A percentile compares a stretch with the other conserved stretches of the same genome.
phyloP scores from a whole-genome alignment of 1,139 yeast genomes.

The Lodderomyces elongisporus region DNA sequence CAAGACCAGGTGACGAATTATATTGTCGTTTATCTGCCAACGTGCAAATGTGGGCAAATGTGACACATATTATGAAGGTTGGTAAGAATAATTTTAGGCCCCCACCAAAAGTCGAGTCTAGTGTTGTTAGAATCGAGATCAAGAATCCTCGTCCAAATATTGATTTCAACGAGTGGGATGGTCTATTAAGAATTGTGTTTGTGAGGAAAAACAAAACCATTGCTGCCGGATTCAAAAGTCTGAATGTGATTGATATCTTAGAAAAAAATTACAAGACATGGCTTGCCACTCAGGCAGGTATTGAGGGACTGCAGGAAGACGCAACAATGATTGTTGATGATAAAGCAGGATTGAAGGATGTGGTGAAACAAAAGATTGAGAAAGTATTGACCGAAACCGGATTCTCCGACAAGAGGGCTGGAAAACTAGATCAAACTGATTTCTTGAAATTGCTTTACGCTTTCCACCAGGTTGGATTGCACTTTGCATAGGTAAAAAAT shows the following conservation, averaged over 20 bases:
- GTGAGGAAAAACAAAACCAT: conserved; percentile 91
- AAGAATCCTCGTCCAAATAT: conserved; percentile 89
- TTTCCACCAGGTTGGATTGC: conserved; percentile 95
- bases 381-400: conserved; percentile 75
- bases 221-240: conserved; percentile 86
- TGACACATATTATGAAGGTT: conserved; percentile 96
- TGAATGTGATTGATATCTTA: conserved; percentile 74
- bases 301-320: conserved; percentile 35
- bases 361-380: conserved; percentile 55
- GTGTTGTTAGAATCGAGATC: conserved; percentile 90
- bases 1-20: conserved; percentile 90
- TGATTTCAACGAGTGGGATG: conserved; percentile 96
- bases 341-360: conserved; percentile 33
- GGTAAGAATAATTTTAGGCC: conserved; percentile 96
- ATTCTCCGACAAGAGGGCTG: conserved; percentile 80
- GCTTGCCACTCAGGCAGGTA: conserved; percentile 55
- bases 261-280: conserved; percentile 85
- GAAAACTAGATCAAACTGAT: conserved; percentile 93
- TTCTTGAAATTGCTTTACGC: conserved; percentile 83
- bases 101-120: conserved; percentile 97
- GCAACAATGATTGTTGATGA: conserved; percentile 55
- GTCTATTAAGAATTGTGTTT: conserved; percentile 81
- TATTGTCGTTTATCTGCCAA: conserved; percentile 93
- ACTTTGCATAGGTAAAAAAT: conserved; percentile 59
- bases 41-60: conserved; percentile 99